Evolutionary conservation across 768 basidiomycete species (phyloP), one percentile per base, ranked within the genome.

Genomic region (Tulasnella sp.): DNA sequence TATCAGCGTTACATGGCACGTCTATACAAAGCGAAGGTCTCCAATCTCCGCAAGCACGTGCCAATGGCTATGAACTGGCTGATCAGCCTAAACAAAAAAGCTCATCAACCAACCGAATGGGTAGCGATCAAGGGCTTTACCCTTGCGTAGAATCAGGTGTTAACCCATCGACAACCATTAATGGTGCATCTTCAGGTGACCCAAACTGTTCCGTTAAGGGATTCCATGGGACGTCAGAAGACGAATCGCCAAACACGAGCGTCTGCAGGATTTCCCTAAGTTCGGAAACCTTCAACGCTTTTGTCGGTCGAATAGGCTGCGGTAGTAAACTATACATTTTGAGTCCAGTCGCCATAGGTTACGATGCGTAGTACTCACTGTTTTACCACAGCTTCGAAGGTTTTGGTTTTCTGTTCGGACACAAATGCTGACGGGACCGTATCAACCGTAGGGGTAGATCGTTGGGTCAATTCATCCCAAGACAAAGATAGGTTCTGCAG

Each of bases 41-140:
- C 86, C 6, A 89, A 64, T 19, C 87, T 77, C 42, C 86, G 78
- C 36, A 84, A 65, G 2, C 81, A 66, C 0, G 79, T 79, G 6
- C 87, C 87, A 46, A 90, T 80, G 6, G 71, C 74, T 29, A 86
- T 59, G 67, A 89, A 89, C 5, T 82, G 75, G 35, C 71, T 67
- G 21, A 80, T 67, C 5, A 84, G 65, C 66, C 85, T 87, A 58
- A n/a, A 40, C 23, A 15, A 23, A 49, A 1, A 23, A 15, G 27
- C 19, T 21, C 14, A 12, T 9, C 55, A 14, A 27, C 14, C 49
- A 23, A 31, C 6, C 12, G 12, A 48, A 39, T 23, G 36, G 12
- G 15, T 12, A 17, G 34, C 15, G 25, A 15, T 17, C 9, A 19
- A 3, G 9, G 15, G 25, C 57, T 69, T 39, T 27, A 82, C 86